phyloP scores from a whole-genome alignment of 805 yeast species.

The Isabelozyma rhagii region DNA sequence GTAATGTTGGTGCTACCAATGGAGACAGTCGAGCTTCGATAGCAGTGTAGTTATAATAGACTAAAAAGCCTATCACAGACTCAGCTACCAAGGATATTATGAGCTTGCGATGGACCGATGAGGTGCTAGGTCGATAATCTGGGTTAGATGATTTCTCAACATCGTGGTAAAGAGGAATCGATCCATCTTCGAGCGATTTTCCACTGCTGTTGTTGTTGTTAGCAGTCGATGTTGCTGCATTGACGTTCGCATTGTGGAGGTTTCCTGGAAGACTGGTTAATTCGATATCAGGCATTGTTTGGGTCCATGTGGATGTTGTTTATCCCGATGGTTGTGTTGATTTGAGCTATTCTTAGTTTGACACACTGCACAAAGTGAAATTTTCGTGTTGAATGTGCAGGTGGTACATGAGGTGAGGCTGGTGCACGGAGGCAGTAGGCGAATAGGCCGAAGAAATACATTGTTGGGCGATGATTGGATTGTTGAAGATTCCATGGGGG shows the following conservation, averaged over 20 bases:
- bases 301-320: too few relatives aligned
- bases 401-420: too few relatives aligned
- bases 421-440: too few relatives aligned
- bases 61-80: slow-evolving; percentile 16
- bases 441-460: too few relatives aligned
- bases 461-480: too few relatives aligned
- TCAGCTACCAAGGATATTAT: slow-evolving; percentile 23
- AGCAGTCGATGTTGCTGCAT: not conserved
- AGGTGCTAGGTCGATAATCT: not conserved
- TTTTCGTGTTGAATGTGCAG: too few relatives aligned
- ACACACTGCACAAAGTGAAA: too few relatives aligned
- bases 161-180: slow-evolving; percentile 3
- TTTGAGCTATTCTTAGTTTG: too few relatives aligned
- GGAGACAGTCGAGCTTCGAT: slow-evolving; percentile 15
- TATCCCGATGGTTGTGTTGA: too few relatives aligned
- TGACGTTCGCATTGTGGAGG: not conserved
- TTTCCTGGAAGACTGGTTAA: not conserved
- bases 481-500: too few relatives aligned
- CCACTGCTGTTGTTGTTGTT: not conserved
- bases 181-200: not conserved
- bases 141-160: not conserved
- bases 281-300: not conserved
- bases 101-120: slow-evolving; percentile 11
- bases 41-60: slow-evolving; percentile 28
- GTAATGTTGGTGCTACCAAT: slow-evolving; percentile 33